Conservation (phyloP, 2,329 filamentous ascomycete genomes). For the Thelonectria olida region DNA sequence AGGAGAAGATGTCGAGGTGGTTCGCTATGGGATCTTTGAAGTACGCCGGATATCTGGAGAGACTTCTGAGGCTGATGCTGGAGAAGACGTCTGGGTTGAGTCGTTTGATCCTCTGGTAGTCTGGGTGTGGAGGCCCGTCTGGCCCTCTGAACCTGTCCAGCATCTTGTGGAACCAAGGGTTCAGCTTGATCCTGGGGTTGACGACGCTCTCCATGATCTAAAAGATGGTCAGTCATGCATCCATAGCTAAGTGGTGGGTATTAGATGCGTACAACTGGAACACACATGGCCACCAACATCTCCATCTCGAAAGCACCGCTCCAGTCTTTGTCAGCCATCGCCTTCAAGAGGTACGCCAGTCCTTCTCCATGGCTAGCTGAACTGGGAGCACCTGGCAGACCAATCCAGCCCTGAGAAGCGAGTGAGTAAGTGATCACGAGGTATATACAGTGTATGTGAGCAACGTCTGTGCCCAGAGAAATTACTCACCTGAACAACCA, state of each 20-base stretch:
- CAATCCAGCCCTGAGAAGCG: slow-evolving; percentile 42
- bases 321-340: slow-evolving; percentile 36
- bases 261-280: slow-evolving; percentile 44
- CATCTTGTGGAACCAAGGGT: slow-evolving; percentile 31
- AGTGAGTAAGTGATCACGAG: not conserved
- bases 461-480: no score
- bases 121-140: slow-evolving; percentile 2
- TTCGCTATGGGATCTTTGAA: slow-evolving; percentile 28
- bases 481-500: slow-evolving; percentile 46
- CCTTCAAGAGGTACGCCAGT: slow-evolving; percentile 44
- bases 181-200: slow-evolving; percentile 38
- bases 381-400: slow-evolving; percentile 35
- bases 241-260: not conserved
- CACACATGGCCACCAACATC: slow-evolving; percentile 42
- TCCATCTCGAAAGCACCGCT: slow-evolving; percentile 39
- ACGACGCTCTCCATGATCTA: slow-evolving; percentile 46
- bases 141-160: slow-evolving; percentile 18
- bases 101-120: slow-evolving; percentile 2
- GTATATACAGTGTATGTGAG: not conserved
- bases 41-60: slow-evolving; percentile 31
- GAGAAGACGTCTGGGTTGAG: slow-evolving; percentile 2
- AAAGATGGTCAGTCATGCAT: not conserved
- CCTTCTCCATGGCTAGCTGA: slow-evolving; percentile 44
- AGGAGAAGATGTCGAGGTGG: slow-evolving; percentile 23
- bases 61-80: slow-evolving; percentile 19